phyloP scores from a whole-genome alignment of 495 filamentous ascomycete species.

The Hyaloscypha variabilis region DNA sequence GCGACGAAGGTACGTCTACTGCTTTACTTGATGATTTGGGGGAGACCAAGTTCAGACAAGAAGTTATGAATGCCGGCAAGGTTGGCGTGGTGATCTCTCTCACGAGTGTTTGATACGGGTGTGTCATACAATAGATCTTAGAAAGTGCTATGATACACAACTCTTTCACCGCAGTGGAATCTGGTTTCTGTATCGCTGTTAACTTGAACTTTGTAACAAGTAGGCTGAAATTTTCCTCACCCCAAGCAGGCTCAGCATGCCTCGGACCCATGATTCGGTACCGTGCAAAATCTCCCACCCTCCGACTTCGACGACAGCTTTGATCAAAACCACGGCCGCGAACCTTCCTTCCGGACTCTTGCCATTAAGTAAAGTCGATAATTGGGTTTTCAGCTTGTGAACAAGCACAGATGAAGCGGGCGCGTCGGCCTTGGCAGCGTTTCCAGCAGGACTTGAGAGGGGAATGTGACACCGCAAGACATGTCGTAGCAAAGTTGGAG shows the following conservation, averaged over 20 bases:
- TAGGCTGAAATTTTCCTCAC: constrained; percentile 43
- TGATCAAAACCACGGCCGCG: constrained; percentile 74
- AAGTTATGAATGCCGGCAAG: constrained; percentile 70
- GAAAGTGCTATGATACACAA: constrained; percentile 75
- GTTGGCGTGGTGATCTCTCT: constrained; percentile 86
- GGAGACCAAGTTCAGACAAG: constrained; percentile 70
- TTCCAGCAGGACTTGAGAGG: constrained; percentile 51
- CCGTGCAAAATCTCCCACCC: constrained; percentile 76
- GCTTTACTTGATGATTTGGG: constrained; percentile 40
- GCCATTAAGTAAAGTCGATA: constrained; percentile 75
- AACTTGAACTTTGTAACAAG: background rate
- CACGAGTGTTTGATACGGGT: constrained; percentile 78
- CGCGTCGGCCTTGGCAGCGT: constrained; percentile 48
- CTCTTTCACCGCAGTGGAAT: constrained; percentile 71
- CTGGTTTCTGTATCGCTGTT: constrained; percentile 59
- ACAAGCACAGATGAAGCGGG: constrained; percentile 65
- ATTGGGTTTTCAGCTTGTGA: constrained; percentile 77
- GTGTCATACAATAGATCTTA: constrained; percentile 79
- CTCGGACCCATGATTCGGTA: constrained; percentile 70
- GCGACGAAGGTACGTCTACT: constrained; percentile 38
- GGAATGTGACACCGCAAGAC: constrained; percentile 61
- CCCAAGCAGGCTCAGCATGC: constrained; percentile 68
- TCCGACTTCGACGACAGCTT: constrained; percentile 78
- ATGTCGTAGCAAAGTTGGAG: constrained; percentile 61
- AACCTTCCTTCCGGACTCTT: constrained; percentile 72